Conservation (phyloP, 164 flowering plant genomes). For the Houttuynia cordata region DNA sequence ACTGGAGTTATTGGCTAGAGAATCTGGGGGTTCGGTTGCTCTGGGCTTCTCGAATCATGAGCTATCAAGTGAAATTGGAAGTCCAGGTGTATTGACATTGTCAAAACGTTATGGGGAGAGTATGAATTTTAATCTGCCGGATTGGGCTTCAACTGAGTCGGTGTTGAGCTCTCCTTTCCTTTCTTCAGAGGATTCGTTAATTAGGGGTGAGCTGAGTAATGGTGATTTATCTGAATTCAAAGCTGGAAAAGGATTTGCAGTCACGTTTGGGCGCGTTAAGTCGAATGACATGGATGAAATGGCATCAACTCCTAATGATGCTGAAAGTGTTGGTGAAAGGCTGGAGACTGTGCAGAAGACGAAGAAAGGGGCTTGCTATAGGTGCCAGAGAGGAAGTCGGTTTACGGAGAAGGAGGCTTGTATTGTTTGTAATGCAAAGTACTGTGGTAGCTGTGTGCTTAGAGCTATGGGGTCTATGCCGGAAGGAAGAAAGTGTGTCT, state of each 20-base stretch:
- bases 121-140: constrained; percentile 16
- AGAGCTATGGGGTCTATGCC: constrained; percentile 99
- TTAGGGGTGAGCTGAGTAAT: constrained; percentile 21
- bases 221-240: constrained; percentile 20
- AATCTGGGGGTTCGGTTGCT: neutral
- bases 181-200: constrained; percentile 34
- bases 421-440: constrained; percentile 90
- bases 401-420: constrained; percentile 93
- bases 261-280: constrained; percentile 38
- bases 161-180: constrained; percentile 16
- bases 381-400: constrained; percentile 74
- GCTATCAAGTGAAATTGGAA: constrained; percentile 17
- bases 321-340: constrained; percentile 15
- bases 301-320: constrained; percentile 17
- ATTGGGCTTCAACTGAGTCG: constrained; percentile 25
- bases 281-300: constrained; percentile 11
- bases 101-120: constrained; percentile 16
- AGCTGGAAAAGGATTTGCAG: constrained; percentile 27
- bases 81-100: constrained; percentile 23
- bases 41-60: constrained; percentile 1
- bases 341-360: constrained; percentile 20
- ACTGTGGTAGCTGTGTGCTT: constrained; percentile 82
- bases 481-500: constrained; percentile 93
- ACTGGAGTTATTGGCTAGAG: neutral
- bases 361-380: constrained; percentile 66